Evolutionary conservation across 768 basidiomycete genomes (phyloP).

Genomic region (Candolleomyces aberdarensis): DNA sequence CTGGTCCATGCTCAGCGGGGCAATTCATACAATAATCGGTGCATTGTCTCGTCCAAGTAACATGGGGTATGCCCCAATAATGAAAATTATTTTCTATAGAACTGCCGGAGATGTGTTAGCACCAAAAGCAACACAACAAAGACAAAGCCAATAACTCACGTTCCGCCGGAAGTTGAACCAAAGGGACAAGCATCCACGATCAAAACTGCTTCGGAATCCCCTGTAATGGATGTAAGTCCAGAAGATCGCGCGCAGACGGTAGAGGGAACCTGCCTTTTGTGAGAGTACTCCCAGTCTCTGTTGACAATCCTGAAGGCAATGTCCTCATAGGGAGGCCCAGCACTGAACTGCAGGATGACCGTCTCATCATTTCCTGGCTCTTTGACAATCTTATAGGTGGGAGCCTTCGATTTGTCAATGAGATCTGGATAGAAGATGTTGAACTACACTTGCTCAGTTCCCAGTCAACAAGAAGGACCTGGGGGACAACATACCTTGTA

Average conservation of each 20-base stretch:
- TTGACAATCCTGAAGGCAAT: slow-evolving; percentile 98
- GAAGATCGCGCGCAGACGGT: not conserved
- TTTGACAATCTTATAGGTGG: slow-evolving; percentile 93
- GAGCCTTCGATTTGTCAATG: slow-evolving; percentile 96
- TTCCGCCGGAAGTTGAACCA: slow-evolving; percentile 97
- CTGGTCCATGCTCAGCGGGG: not conserved
- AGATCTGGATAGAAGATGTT: slow-evolving; percentile 99
- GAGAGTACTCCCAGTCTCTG: slow-evolving; percentile 97
- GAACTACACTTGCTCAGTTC: slow-evolving; percentile 44
- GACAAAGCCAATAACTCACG: slow-evolving; percentile 46
- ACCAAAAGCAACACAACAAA: slow-evolving; percentile 12
- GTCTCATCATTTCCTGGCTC: slow-evolving; percentile 96
- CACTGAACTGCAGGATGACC: slow-evolving; percentile 87
- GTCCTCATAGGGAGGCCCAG: slow-evolving; percentile 98
- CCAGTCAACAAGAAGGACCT: slow-evolving; percentile 4
- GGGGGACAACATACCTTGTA: slow-evolving; percentile 65
- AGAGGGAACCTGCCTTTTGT: slow-evolving; percentile 74
- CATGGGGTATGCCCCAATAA: not conserved
- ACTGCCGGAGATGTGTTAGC: slow-evolving; percentile 38
- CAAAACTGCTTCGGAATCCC: slow-evolving; percentile 96
- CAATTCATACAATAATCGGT: not conserved
- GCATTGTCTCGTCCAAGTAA: not conserved
- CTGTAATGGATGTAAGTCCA: slow-evolving; percentile 34
- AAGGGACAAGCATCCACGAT: slow-evolving; percentile 91
- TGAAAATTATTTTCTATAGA: slow-evolving; percentile 69